Percentiles rank a stretch among this genome's conserved stretches.
These are phyloP conservation scores for Nicotiana obtusifolia DNA, from an alignment of 257 asterid genomes.

Conservation along the genomic window DNA sequence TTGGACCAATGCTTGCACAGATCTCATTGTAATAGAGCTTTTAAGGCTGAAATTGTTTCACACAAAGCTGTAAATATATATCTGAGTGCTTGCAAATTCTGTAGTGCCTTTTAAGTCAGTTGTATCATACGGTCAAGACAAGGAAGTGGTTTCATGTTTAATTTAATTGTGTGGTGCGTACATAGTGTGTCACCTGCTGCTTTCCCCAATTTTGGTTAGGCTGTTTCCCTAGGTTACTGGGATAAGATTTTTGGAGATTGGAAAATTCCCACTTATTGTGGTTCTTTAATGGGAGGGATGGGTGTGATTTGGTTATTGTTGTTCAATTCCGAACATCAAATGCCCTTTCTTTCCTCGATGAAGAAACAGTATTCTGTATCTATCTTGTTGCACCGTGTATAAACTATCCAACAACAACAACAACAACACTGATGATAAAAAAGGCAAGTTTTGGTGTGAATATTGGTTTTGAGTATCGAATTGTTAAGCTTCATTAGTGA, in stretches of 20 bases:
- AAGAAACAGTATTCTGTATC: not conserved
- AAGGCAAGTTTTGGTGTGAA: not conserved
- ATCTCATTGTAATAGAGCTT: not conserved
- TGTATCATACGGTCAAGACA: not conserved
- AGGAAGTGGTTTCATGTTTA: not conserved
- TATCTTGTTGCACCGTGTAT: not conserved
- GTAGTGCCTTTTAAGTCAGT: not conserved
- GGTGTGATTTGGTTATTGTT: not conserved
- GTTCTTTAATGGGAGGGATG: not conserved
- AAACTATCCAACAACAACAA: no score
- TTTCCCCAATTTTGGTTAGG: not conserved
- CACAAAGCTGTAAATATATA: not conserved
- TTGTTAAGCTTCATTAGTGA: not conserved
- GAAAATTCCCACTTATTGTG: not conserved
- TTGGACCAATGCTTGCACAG: not conserved
- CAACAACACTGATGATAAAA: not conserved
- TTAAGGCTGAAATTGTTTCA: not conserved
- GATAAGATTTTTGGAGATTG: not conserved
- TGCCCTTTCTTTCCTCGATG: not conserved
- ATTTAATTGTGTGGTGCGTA: no score
- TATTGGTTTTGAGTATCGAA: not conserved
- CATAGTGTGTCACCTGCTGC: not conserved
- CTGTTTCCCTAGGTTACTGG: not conserved
- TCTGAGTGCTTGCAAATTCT: not conserved
- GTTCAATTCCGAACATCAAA: not conserved